phyloP scores from a whole-genome alignment of 2,329 filamentous ascomycete genomes.

The Colletotrichum sp. region DNA sequence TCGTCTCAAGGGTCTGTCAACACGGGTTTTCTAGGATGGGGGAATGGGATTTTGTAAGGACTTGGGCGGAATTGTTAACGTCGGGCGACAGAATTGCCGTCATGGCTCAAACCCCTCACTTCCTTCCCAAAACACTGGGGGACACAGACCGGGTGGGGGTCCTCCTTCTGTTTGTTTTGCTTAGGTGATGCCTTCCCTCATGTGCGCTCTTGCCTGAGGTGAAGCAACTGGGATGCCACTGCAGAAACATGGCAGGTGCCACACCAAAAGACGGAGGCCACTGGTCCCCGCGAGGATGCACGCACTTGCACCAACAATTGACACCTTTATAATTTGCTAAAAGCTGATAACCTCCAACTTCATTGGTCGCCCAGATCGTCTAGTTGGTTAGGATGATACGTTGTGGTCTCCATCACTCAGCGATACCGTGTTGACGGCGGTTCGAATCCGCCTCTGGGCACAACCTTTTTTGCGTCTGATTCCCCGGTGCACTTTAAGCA shows the following conservation, averaged over 20 bases:
- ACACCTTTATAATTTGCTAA: no score
- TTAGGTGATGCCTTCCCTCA: neutral
- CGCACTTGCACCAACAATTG: no score
- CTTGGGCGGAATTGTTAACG: neutral
- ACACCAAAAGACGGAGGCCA: no score
- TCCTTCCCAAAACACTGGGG: neutral
- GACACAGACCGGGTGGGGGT: neutral
- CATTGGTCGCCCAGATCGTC: conserved; percentile 20
- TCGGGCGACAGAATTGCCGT: neutral
- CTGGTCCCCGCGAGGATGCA: no score
- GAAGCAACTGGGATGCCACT: neutral
- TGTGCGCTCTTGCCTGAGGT: neutral
- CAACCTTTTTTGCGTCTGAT: neutral
- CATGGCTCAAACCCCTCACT: neutral
- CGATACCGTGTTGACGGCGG: conserved; percentile 23
- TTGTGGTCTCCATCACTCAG: conserved; percentile 22
- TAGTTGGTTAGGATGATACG: conserved; percentile 27
- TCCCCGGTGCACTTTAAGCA: rapidly evolving
- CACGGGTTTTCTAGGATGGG: neutral
- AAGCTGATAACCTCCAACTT: rapidly evolving
- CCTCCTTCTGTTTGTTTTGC: neutral
- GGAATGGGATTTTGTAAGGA: conserved; percentile 13
- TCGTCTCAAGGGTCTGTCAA: neutral
- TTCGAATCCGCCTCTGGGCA: conserved; percentile 26
- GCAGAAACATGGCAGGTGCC: neutral